Evolutionary conservation across 2,329 filamentous ascomycete species (phyloP), one percentile per base, ranked within the genome.

Genomic region (Xylaria sp.): DNA sequence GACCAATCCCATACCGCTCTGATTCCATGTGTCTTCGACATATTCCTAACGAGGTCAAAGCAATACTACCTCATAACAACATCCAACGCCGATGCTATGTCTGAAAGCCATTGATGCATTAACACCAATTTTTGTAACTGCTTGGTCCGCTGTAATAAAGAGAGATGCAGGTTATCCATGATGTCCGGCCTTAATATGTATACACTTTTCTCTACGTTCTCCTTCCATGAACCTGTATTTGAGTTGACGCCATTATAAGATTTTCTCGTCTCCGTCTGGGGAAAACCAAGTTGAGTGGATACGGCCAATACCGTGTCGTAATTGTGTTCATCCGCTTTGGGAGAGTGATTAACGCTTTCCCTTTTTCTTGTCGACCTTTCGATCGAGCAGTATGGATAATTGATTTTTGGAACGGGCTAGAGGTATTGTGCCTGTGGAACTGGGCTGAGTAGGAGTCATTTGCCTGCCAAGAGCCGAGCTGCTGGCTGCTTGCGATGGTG

Each of bases 391-490:
- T 3, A 90, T 79, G 10, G 85, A 86, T 34, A 90, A 80, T 75
- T 90, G 87, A 73, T 88, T 90, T 77, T 85, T 88, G n/a, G 87
- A 86, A 66, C 87, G 82, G n/a, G 82, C 87, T 58, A 90, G 79
- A 3, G 85, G 86, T 8, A 87, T 81, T 15, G 78, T 78, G 31
- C 84, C 79, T 15, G 81, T 79, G 12, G 81, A 77, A 52, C 81
- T 85, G 4, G 85, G 86, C 64, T 82, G 83, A 0, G 86, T 88
- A 28, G 86, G 86, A 4, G 81, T 82, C 65, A 87, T 83, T 25
- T 80, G 73, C 9, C 75, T 68, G 34, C 81, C 75, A n/a, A 78
- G 76, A 18, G 78, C 75, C 9, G 81, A 80, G 31, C 81, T 80
- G 50, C 74, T 70, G 13, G 72, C 68, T 54, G 64, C 72, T 62